phyloP scores from a whole-genome alignment of 257 asterid species.

The Lavandula angustifolia region DNA sequence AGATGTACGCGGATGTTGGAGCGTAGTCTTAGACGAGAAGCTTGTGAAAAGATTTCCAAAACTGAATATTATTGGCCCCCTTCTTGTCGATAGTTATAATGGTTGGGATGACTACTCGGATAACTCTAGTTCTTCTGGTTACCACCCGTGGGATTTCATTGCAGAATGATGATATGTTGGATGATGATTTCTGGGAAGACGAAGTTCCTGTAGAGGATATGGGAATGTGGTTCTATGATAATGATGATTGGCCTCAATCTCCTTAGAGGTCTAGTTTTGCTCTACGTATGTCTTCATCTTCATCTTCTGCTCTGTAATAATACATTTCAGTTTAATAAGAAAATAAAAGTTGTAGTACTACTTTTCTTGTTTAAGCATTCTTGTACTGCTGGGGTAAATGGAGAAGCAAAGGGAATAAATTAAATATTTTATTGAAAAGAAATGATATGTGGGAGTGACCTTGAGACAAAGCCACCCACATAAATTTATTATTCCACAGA shows the following conservation, averaged over 20 bases:
- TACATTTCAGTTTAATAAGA: no score
- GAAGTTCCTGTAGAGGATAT: conserved; percentile 52
- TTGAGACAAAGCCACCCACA: background rate
- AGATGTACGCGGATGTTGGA: conserved; percentile 83
- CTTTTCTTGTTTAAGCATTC: no score
- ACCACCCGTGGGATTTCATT: conserved; percentile 28
- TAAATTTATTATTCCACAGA: no score
- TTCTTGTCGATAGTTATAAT: conserved; percentile 47
- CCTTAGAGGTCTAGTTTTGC: background rate
- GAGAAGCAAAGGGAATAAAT: background rate
- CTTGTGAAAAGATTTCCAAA: conserved; percentile 45
- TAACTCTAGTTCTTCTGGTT: conserved; percentile 56
- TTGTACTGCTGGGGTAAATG: background rate
- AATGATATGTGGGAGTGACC: no score
- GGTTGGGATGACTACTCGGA: conserved; percentile 70
- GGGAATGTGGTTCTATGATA: conserved; percentile 73
- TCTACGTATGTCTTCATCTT: background rate
- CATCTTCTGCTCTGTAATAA: conserved; percentile 13
- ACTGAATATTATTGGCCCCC: conserved; percentile 66
- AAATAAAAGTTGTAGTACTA: no score
- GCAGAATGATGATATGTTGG: conserved; percentile 38
- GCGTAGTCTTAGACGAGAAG: conserved; percentile 58
- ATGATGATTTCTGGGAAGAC: conserved; percentile 52
- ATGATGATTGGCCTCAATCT: conserved; percentile 20
- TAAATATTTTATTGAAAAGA: no score